Base-by-base conservation (phyloP, 2,329 filamentous ascomycete genomes). In the Beauveria bassiana region DNA sequence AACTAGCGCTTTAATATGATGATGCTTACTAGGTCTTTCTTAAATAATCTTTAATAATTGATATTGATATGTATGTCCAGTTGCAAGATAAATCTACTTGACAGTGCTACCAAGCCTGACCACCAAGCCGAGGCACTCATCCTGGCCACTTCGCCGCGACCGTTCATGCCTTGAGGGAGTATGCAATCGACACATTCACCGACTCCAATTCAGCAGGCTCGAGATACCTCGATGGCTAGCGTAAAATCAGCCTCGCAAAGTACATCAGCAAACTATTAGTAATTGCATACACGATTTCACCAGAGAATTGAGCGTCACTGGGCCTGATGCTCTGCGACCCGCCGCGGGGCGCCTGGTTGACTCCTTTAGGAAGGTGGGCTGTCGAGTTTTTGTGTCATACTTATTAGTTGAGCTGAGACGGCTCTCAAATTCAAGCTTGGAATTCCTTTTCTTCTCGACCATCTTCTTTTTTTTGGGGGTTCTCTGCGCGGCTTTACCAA, bases 261-360 rank as follows among this genome's bases (percentile, higher is more conserved):
- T 59, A 18, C 24, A 45, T 43, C 16, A 42, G 22, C 56, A 51
- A 59, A 59, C 56, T 28, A 59, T 59, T 59, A 51, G 16, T 51
- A 59, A 42, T 31, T 16, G 31, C 51, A 40, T 31, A 20, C 8
- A 43, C 56, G 8, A 16, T 28, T 18, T 22, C 20, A 18, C 22
- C 10, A 6, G 31, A 20, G 8, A 42, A 49, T 34, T 10, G 20
- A 14, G 14, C 20, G 28, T 49, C 20, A 42, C 45, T 50, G 46
- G 34, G 34, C 22, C 56, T 22, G 42, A 14, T 45, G 40, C 20
- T 24, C 12, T 31, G 46, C 43, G 47, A 46, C 46, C 56, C 56
- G 46, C 56, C 56, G 45, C 56, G 56, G 56, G 46, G 46, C 43
- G 56, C 22, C 24, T 26, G 20, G 22, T 51, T 43, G 38, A 43